These are phyloP conservation scores for Scedosporium minutisporum DNA, from an alignment of 2,329 filamentous ascomycete genomes.

Conservation along the genomic window DNA sequence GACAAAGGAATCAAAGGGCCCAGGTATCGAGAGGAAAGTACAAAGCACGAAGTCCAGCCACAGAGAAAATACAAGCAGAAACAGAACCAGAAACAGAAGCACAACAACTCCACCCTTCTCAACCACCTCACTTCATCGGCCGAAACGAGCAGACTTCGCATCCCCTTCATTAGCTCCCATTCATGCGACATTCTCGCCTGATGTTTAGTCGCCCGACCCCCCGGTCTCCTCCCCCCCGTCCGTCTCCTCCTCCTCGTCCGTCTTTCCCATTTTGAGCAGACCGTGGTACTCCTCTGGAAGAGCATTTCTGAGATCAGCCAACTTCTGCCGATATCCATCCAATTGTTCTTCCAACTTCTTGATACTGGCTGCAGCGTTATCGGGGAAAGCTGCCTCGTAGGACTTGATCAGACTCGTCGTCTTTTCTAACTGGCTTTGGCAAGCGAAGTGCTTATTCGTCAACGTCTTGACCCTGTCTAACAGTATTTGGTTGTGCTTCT, in stretches of 20 bases:
- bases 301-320: background rate
- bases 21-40: too few species aligned
- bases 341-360: background rate
- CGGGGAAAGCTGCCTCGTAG: conserved; percentile 7
- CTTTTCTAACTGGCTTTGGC: background rate
- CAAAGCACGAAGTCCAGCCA: too few species aligned
- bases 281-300: background rate
- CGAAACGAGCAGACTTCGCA: too few species aligned
- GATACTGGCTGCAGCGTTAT: background rate
- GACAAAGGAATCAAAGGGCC: too few species aligned
- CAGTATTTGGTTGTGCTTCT: conserved; percentile 12
- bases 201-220: too few species aligned
- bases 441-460: conserved; percentile 10
- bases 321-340: background rate
- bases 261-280: background rate
- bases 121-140: too few species aligned
- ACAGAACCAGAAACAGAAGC: too few species aligned
- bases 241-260: background rate
- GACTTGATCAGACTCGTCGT: background rate
- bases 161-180: too few species aligned
- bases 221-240: background rate
- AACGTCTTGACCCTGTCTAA: conserved; percentile 18
- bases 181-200: too few species aligned
- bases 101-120: too few species aligned
- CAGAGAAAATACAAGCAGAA: too few species aligned